Evolutionary conservation across 148 eudicot genomes (phyloP).

Genomic region (Chenopodium quinoa): DNA sequence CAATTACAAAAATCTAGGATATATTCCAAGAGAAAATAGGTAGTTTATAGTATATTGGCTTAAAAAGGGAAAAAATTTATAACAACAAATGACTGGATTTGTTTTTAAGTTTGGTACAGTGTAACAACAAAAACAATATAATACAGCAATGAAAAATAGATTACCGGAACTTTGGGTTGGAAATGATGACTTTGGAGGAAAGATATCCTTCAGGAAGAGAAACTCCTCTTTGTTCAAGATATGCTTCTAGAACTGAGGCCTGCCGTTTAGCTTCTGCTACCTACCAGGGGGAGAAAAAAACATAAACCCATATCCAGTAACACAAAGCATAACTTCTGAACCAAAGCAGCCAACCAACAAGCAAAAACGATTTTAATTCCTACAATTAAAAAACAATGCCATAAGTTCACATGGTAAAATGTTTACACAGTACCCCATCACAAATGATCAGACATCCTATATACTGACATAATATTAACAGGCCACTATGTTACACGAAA

Average conservation of each 20-base stretch:
- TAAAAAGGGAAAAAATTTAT: no score
- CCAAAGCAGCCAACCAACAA: not conserved
- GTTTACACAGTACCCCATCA: not conserved
- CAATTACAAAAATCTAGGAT: no score
- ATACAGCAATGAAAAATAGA: not conserved
- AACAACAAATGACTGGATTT: not conserved
- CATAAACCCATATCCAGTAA: not conserved
- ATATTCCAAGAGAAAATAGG: no score
- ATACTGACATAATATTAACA: not conserved
- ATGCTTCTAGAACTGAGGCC: conserved; percentile 63
- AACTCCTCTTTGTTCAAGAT: conserved; percentile 88
- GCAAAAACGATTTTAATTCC: not conserved
- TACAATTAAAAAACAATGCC: not conserved
- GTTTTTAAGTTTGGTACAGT: not conserved
- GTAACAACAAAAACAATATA: not conserved
- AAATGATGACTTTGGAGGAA: conserved; percentile 69
- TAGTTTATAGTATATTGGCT: no score
- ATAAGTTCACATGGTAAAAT: not conserved
- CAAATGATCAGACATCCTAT: not conserved
- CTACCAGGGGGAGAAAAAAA: conserved; percentile 22
- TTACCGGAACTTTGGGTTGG: conserved; percentile 79
- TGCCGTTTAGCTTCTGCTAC: conserved; percentile 60
- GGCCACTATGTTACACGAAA: no score
- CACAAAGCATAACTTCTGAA: not conserved
- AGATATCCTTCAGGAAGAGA: conserved; percentile 75